Base-by-base conservation (phyloP, 257 asterid genomes). In the Nicotiana noctiflora region DNA sequence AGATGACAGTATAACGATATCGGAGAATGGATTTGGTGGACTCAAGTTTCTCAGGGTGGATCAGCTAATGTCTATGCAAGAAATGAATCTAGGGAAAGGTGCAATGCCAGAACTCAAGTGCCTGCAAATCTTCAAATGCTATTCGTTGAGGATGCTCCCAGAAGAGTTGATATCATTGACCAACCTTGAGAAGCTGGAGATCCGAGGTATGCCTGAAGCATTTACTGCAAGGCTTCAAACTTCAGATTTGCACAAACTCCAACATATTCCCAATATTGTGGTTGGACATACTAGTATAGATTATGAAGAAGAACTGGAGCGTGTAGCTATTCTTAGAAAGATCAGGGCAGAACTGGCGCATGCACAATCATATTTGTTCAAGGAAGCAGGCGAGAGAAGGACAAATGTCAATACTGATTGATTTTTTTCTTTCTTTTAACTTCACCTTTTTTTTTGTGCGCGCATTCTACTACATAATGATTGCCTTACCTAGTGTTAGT, bases 21-120 rank as follows among this genome's bases (percentile, higher is more conserved):
- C 80, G 4, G 17, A 18, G 15, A 21, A 18, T 8, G 87, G 84
- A 11, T 70, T 70, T 64, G 27, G 51, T 0, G 67, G 31, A 15
- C 83, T 84, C 21, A 13, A 72, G 34, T 49, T 15, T 52, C 27
- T 25, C 1, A 25, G 27, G 27, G 25, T 81, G 21, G 15, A 31
- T 14, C 17, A 53, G 17, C 49, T 79, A 46, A 1, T 4, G 18
- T 49, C 14, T 67, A 67, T 67, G 31, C 4, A 5, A 37, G 31
- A 37, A 18, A 67, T 82, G 79, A 70, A 55, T 18, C 8, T 82
- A 25, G 82, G 21, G 8, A 18, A 44, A 70, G 87, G 82, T 76
- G 84, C 49, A 46, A 23, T 84, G 80, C 19, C 67, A 0, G 4
- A 12, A 34, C 87, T 84, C 60, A 15, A 40, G 15, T 59, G 31